Evolutionary conservation across 2,329 filamentous ascomycete genomes (phyloP).

Genomic region (Microsporum audouinii): DNA sequence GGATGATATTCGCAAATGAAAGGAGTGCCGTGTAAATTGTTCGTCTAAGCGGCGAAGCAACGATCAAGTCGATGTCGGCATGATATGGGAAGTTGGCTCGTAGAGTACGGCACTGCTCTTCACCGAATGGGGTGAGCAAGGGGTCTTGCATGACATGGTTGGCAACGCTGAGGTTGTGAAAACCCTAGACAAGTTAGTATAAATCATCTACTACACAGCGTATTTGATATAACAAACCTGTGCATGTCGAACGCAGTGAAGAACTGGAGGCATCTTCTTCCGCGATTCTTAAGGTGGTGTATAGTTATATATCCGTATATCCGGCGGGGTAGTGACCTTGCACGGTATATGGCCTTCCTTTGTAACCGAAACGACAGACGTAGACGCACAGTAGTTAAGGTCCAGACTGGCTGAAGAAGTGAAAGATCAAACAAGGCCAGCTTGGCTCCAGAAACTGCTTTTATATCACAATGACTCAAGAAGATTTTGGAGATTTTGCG

Average conservation of each 20-base stretch:
- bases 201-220: not conserved
- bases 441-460: not conserved
- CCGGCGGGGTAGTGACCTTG: not conserved
- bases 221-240: slow-evolving; percentile 25
- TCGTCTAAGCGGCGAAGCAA: slow-evolving; percentile 68
- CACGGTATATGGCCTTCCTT: not conserved
- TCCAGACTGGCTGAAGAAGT: not conserved
- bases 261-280: slow-evolving; percentile 29
- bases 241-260: slow-evolving; percentile 38
- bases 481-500: not conserved
- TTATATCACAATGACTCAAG: not conserved
- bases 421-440: not conserved
- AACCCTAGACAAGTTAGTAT: slow-evolving; percentile 45
- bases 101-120: slow-evolving; percentile 59
- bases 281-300: not conserved
- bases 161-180: slow-evolving; percentile 62
- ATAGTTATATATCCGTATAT: not conserved
- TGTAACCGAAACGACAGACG: not conserved
- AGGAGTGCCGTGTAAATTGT: slow-evolving; percentile 68
- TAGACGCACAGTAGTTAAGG: not conserved
- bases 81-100: slow-evolving; percentile 53
- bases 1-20: slow-evolving; percentile 51
- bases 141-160: slow-evolving; percentile 70
- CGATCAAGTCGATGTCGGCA: slow-evolving; percentile 53
- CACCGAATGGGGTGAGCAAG: slow-evolving; percentile 61